phyloP scores from a whole-genome alignment of 129 eudicot genomes.

The Saposhnikovia divaricata region DNA sequence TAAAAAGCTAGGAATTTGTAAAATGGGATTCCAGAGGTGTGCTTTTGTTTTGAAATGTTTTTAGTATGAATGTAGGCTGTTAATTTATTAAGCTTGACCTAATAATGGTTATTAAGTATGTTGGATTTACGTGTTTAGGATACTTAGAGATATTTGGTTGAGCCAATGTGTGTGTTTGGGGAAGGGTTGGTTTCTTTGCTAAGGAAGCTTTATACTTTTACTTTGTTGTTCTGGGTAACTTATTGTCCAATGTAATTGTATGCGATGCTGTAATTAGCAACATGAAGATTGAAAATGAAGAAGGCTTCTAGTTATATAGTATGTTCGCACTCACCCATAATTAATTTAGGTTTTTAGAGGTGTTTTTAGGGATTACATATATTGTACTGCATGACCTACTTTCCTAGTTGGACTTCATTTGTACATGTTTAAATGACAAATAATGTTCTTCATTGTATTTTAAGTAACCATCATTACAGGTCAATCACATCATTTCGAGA shows the following conservation, averaged over 20 bases:
- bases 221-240: background rate
- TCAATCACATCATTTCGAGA: background rate
- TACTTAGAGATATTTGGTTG: background rate
- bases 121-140: background rate
- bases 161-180: background rate
- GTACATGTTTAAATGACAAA: background rate
- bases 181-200: background rate
- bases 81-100: background rate
- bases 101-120: background rate
- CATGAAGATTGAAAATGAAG: background rate
- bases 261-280: background rate
- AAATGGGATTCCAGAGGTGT: background rate
- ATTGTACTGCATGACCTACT: background rate
- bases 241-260: background rate
- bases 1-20: background rate
- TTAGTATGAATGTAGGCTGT: background rate
- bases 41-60: background rate
- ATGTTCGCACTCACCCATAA: background rate
- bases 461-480: background rate
- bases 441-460: background rate
- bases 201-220: background rate
- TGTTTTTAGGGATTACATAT: background rate
- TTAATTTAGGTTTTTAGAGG: background rate
- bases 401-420: background rate
- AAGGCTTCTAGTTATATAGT: background rate